Conservation (phyloP, 1,139 yeast species). For the Candida mesenterica region DNA sequence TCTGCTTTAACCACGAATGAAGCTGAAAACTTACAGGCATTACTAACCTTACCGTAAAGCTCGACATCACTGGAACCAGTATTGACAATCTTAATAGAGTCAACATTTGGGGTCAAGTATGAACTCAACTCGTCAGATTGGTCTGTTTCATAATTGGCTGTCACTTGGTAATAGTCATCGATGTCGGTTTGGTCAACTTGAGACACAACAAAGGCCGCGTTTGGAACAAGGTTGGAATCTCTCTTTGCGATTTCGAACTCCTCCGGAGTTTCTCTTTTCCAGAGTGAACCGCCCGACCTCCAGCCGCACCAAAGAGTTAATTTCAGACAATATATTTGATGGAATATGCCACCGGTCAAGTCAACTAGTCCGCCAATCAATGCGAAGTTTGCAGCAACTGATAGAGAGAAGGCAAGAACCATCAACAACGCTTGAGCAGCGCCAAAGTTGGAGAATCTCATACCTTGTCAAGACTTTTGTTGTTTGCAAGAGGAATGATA, state of each 20-base stretch:
- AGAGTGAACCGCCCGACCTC: conserved; percentile 2
- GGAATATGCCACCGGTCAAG: not conserved
- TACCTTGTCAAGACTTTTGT: not conserved
- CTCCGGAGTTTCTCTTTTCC: conserved; percentile 17
- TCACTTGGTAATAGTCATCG: conserved; percentile 19
- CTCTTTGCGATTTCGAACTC: conserved; percentile 26
- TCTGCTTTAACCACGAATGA: conserved; percentile 21
- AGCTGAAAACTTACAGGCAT: conserved; percentile 20
- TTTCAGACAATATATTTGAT: conserved; percentile 1
- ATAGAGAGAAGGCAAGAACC: conserved; percentile 8
- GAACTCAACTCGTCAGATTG: conserved; percentile 16
- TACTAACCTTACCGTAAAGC: conserved; percentile 8
- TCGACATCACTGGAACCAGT: conserved; percentile 20
- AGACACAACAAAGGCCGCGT: conserved; percentile 22
- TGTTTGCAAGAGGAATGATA: not conserved
- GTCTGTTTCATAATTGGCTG: conserved; percentile 21
- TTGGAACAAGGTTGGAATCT: conserved; percentile 19
- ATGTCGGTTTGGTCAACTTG: conserved; percentile 16
- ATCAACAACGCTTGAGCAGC: conserved; percentile 2
- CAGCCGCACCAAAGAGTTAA: conserved; percentile 5
- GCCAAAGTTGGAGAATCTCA: not conserved
- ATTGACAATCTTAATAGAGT: conserved; percentile 16
- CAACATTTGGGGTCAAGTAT: conserved; percentile 13
- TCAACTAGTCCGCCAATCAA: conserved; percentile 8
- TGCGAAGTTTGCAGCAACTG: conserved; percentile 10